These are phyloP conservation scores for Trichosanthes truncata DNA, from an alignment of 306 rosid species.

Conservation along the genomic window DNA sequence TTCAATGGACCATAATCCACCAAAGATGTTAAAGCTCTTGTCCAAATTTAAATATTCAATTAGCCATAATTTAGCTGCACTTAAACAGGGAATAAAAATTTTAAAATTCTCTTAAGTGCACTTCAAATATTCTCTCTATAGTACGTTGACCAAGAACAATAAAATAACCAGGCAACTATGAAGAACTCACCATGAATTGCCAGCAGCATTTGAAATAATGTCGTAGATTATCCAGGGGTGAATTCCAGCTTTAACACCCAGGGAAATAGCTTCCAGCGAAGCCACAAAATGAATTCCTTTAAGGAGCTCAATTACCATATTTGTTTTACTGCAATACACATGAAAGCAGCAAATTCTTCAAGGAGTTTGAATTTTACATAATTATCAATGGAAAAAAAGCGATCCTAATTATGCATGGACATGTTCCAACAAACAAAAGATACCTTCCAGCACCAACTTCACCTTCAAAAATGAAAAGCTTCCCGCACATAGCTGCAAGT, in stretches of 20 bases:
- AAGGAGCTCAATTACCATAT: conserved; percentile 60
- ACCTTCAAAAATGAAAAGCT: conserved; percentile 72
- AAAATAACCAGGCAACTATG: background rate
- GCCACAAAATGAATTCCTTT: conserved; percentile 81
- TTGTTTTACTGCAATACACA: conserved; percentile 45
- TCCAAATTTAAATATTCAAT: background rate
- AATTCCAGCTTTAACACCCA: conserved; percentile 70
- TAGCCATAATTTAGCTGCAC: background rate
- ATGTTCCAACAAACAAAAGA: conserved; percentile 22
- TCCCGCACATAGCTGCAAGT: conserved; percentile 75
- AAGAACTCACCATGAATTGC: conserved; percentile 75
- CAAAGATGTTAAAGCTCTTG: background rate
- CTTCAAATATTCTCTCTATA: background rate
- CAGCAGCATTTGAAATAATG: conserved; percentile 94
- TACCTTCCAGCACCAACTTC: conserved; percentile 89
- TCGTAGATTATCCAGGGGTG: conserved; percentile 84
- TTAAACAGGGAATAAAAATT: background rate
- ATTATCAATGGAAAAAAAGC: background rate
- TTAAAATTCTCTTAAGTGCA: background rate
- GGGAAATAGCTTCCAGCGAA: conserved; percentile 83
- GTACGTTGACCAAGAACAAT: background rate
- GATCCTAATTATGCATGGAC: conserved; percentile 4
- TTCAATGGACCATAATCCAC: background rate
- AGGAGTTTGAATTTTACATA: background rate
- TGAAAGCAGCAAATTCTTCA: background rate